These are phyloP conservation scores for Teratosphaeria gauchensis DNA, from an alignment of 2,329 filamentous ascomycete species.

Conservation along the genomic window DNA sequence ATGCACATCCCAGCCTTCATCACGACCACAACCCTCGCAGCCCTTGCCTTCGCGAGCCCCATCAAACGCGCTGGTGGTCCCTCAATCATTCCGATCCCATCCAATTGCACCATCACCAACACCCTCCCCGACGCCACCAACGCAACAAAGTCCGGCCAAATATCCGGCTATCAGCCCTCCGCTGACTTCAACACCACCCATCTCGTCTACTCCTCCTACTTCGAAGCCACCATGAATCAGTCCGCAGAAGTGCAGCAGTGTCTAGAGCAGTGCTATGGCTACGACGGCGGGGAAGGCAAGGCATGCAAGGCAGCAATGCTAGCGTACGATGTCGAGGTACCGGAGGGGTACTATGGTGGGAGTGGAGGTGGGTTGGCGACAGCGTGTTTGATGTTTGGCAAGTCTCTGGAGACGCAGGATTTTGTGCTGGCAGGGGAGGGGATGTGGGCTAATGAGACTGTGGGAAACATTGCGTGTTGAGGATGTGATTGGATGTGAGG, in stretches of 20 bases:
- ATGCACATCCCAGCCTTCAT: conserved; percentile 1
- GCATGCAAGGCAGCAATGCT: conserved; percentile 28
- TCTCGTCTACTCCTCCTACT: conserved; percentile 27
- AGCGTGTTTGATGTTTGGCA: conserved; percentile 29
- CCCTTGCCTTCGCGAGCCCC: neutral
- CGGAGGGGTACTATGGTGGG: conserved; percentile 25
- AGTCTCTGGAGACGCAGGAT: conserved; percentile 17
- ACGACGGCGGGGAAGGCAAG: conserved; percentile 15
- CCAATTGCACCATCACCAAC: conserved; percentile 27
- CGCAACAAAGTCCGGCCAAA: conserved; percentile 6
- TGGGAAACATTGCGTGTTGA: conserved; percentile 29
- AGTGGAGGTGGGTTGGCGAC: conserved; percentile 23
- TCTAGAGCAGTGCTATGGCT: conserved; percentile 33
- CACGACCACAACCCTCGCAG: neutral
- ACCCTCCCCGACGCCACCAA: conserved; percentile 16
- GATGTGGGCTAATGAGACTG: conserved; percentile 23
- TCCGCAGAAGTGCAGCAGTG: conserved; percentile 22
- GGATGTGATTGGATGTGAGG: neutral
- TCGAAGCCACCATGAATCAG: conserved; percentile 7
- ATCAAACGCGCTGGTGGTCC: conserved; percentile 28
- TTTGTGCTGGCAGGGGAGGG: conserved; percentile 23
- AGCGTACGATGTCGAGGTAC: conserved; percentile 28
- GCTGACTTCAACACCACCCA: conserved; percentile 17
- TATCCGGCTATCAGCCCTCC: conserved; percentile 19
- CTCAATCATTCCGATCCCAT: conserved; percentile 23